Base-by-base conservation (phyloP, 345 rosid genomes). In the Rhizophora apiculata region DNA sequence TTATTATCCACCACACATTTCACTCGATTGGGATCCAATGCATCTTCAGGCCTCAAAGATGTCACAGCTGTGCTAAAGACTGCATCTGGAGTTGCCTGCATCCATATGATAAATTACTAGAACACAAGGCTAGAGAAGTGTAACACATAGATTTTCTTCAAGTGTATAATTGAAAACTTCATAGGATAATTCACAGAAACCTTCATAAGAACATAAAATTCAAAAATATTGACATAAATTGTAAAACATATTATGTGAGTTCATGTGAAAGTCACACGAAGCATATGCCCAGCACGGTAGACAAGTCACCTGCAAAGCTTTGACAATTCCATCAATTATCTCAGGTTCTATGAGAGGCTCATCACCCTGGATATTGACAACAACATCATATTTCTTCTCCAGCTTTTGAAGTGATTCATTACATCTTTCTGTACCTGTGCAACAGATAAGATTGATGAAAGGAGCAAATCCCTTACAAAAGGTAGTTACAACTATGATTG, bases 1-100 rank as follows among this genome's bases (percentile, higher is more conserved):
- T 46, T 84, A 71, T 85, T 90, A 73, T 95, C 88, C 52, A 90
- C 87, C 16, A 95, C 86, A 66, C 96, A 95, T 82, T 95, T 92
- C 75, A 95, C 99, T 79, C 96, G 82, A 63, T 95, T 95, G 36
- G 94, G 87, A 82, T 95, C 97, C 74, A 85, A 81, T 19, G 91
- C 96, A 81, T 95, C 96, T 80, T 95, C 97, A 63, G 89, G 91
- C 75, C 83, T 90, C 79, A 95, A 80, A 11, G 93, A 80, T 37
- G 97, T 88, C 68, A 85, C 99, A 1, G 97, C 96, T 74, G 97
- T 92, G 83, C 99, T 95, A 82, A 95, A 92, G 75, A 95, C 99
- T 26, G 98, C 97, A 88, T 95, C 93, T 21, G 96, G 97, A 30
- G 97, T 82, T 63, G 77, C 87, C 98, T 95, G 78, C 65, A 80